These are phyloP conservation scores for Dendrobium officinale DNA, from an alignment of 106 monocot genomes.

Conservation along the genomic window DNA sequence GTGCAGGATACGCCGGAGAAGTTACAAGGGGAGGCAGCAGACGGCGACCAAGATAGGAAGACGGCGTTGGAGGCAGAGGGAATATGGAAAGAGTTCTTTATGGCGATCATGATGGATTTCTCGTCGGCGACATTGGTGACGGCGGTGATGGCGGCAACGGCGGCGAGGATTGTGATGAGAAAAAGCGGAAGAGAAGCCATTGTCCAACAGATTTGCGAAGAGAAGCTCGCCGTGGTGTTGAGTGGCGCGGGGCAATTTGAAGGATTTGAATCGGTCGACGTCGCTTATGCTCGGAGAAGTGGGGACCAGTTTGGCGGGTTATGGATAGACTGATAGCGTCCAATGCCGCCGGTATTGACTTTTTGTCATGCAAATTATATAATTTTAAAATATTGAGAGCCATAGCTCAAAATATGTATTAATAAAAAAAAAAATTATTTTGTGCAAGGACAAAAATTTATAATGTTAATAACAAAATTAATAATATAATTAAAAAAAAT, in stretches of 20 bases:
- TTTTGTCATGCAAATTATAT: not conserved
- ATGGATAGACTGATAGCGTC: too few relatives aligned
- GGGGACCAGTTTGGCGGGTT: not conserved
- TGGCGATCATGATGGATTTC: constrained; percentile 22
- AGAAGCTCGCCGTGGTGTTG: not conserved
- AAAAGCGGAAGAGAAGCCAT: not conserved
- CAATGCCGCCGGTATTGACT: not conserved
- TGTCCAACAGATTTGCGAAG: too few relatives aligned
- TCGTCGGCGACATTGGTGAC: constrained; percentile 9
- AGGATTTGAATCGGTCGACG: not conserved
- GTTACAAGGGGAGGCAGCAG: constrained; percentile 26
- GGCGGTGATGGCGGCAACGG: not conserved
- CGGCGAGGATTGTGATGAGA: not conserved
- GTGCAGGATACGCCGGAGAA: constrained; percentile 46
- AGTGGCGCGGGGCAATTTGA: not conserved
- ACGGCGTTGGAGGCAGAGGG: not conserved
- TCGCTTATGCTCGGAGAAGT: not conserved
- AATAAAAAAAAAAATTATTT: too few relatives aligned
- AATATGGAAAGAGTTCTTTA: constrained; percentile 33
- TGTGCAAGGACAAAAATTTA: too few relatives aligned
- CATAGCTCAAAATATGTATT: too few relatives aligned
- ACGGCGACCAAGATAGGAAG: constrained; percentile 32
- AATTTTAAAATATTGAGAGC: too few relatives aligned
- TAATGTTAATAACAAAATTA: too few relatives aligned
- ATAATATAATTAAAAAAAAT: too few relatives aligned